Conservation (phyloP, 768 basidiomycete genomes). For the Tylopilus sp. region DNA sequence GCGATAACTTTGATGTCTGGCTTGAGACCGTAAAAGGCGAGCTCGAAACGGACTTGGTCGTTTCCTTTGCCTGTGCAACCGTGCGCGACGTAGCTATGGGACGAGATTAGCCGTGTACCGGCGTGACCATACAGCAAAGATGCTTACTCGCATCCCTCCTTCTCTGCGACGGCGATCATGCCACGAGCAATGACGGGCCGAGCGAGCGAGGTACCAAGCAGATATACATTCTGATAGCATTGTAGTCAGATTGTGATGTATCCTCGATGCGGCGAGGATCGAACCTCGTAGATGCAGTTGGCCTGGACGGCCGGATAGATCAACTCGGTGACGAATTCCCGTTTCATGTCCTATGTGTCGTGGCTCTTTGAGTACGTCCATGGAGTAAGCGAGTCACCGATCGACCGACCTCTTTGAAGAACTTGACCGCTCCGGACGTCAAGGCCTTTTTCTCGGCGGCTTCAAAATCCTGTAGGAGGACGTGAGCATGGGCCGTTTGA, state of each 20-base stretch:
- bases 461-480: slow-evolving; percentile 70
- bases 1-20: slow-evolving; percentile 99
- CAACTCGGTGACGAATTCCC: slow-evolving; percentile 92
- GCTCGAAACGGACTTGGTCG: slow-evolving; percentile 98
- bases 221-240: slow-evolving; percentile 89
- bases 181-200: slow-evolving; percentile 98
- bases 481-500: not conserved
- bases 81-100: slow-evolving; percentile 83
- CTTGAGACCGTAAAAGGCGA: slow-evolving; percentile 97
- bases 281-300: slow-evolving; percentile 96
- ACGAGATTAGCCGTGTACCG: not conserved
- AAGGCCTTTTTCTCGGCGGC: slow-evolving; percentile 90
- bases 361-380: not conserved
- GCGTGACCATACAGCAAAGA: not conserved
- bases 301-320: slow-evolving; percentile 99
- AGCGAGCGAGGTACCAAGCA: slow-evolving; percentile 95
- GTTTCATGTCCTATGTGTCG: slow-evolving; percentile 76
- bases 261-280: slow-evolving; percentile 5
- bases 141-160: slow-evolving; percentile 92
- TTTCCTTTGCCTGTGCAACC: slow-evolving; percentile 99
- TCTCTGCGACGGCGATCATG: slow-evolving; percentile 91
- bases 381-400: not conserved
- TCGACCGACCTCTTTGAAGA: slow-evolving; percentile 75
- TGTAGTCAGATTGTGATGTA: not conserved
- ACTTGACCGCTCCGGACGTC: slow-evolving; percentile 91